These are phyloP conservation scores for Syzygium oleosum DNA, from an alignment of 345 rosid genomes.

Conservation along the genomic window DNA sequence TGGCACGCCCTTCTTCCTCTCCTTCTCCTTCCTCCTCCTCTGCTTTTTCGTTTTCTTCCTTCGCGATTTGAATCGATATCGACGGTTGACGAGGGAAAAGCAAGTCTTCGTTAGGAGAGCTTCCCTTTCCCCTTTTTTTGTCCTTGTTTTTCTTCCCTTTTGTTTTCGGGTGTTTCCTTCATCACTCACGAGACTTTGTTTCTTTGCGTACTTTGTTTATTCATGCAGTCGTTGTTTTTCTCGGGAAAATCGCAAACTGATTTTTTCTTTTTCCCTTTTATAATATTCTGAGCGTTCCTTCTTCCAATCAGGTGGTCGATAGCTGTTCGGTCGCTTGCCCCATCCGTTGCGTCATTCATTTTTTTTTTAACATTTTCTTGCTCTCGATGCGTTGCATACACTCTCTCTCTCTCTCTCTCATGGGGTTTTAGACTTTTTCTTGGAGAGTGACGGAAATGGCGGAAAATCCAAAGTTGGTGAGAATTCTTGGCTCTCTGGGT, in stretches of 20 bases:
- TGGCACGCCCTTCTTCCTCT: neutral
- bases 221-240: neutral
- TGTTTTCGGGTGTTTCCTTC: neutral
- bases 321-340: constrained; percentile 4
- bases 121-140: neutral
- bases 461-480: constrained; percentile 52
- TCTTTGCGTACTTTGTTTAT: neutral
- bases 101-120: neutral
- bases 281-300: neutral
- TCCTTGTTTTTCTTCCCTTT: neutral
- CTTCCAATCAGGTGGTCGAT: constrained; percentile 11
- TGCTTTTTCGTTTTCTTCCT: neutral
- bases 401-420: neutral
- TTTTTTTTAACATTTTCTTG: neutral
- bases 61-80: neutral
- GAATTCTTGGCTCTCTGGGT: constrained; percentile 7
- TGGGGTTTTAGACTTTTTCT: constrained; percentile 1
- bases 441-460: constrained; percentile 29
- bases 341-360: constrained; percentile 16
- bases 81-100: neutral
- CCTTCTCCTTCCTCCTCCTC: neutral
- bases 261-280: neutral
- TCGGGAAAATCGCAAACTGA: neutral
- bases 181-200: constrained; percentile 6
- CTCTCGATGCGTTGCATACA: neutral